phyloP scores from a whole-genome alignment of 768 basidiomycete species.

The Termitomyces sp. region DNA sequence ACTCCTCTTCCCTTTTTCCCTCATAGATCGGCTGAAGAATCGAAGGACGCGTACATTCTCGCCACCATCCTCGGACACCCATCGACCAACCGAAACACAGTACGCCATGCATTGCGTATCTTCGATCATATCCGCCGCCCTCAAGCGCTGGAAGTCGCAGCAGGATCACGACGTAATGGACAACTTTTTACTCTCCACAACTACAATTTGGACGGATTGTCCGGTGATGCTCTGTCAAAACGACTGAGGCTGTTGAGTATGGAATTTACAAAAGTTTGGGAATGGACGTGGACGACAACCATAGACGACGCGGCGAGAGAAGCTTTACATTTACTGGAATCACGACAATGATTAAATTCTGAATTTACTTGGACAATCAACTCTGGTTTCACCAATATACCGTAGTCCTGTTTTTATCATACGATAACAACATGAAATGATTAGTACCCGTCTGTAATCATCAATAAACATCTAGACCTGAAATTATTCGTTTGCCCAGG shows the following conservation, averaged over 20 bases:
- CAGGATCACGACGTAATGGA: slow-evolving; percentile 35
- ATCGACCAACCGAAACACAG: slow-evolving; percentile 29
- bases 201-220: slow-evolving; percentile 22
- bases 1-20: not conserved
- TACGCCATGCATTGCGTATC: slow-evolving; percentile 35
- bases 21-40: not conserved
- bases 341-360: not conserved
- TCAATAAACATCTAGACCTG: too few species aligned
- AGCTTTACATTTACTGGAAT: slow-evolving; percentile 26
- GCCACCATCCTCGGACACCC: slow-evolving; percentile 40
- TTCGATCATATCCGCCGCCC: slow-evolving; percentile 50
- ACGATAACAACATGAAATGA: too few species aligned
- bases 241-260: slow-evolving; percentile 34
- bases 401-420: too few species aligned
- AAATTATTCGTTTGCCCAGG: too few species aligned
- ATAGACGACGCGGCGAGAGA: slow-evolving; percentile 35
- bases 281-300: slow-evolving; percentile 56
- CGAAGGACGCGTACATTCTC: slow-evolving; percentile 47
- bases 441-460: too few species aligned
- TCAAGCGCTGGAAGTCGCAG: slow-evolving; percentile 30
- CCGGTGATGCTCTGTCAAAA: slow-evolving; percentile 21
- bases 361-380: too few species aligned
- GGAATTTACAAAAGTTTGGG: slow-evolving; percentile 46
- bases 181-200: slow-evolving; percentile 34
- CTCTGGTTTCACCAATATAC: too few species aligned